Conservation (phyloP, 2,329 filamentous ascomycete species). For the Ophioceras dolichostomum region DNA sequence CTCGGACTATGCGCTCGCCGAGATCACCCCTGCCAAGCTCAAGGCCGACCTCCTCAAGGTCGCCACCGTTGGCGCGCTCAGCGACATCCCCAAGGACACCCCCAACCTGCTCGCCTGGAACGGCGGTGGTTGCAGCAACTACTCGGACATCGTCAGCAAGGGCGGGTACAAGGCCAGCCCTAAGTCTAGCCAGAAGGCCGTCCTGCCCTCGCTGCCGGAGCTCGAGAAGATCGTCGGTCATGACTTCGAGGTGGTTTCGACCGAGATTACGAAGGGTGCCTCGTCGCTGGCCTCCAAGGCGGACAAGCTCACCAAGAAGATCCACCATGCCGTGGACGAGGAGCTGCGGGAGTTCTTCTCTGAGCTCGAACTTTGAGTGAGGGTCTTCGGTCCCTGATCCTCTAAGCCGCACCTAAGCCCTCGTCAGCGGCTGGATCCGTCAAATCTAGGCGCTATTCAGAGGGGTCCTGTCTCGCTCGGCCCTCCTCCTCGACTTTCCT, state of each 20-base stretch:
- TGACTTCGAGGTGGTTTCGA: constrained; percentile 47
- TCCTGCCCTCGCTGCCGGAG: constrained; percentile 37
- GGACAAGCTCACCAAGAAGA: constrained; percentile 50
- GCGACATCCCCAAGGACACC: constrained; percentile 72
- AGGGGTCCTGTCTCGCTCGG: too few relatives aligned
- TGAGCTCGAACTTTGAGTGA: too few relatives aligned
- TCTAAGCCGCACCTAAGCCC: too few relatives aligned
- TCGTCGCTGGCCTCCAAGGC: constrained; percentile 42
- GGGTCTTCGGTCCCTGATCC: too few relatives aligned
- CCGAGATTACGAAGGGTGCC: constrained; percentile 41
- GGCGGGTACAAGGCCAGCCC: constrained; percentile 55
- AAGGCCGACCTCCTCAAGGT: constrained; percentile 81
- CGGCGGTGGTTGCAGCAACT: constrained; percentile 91
- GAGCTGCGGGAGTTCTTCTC: constrained; percentile 48
- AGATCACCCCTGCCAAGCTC: constrained; percentile 86
- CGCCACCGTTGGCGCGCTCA: constrained; percentile 65
- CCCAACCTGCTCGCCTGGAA: constrained; percentile 98
- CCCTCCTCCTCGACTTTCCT: too few relatives aligned
- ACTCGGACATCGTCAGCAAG: constrained; percentile 63
- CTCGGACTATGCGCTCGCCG: constrained; percentile 81
- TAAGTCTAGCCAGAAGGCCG: constrained; percentile 29
- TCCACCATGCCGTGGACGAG: constrained; percentile 48
- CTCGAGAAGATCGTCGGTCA: constrained; percentile 48
- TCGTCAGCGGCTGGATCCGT: too few relatives aligned
- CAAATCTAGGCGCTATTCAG: too few relatives aligned